These are phyloP conservation scores for Phytophthora pistaciae DNA, from an alignment of 352 stramenopile species.

Conservation along the genomic window DNA sequence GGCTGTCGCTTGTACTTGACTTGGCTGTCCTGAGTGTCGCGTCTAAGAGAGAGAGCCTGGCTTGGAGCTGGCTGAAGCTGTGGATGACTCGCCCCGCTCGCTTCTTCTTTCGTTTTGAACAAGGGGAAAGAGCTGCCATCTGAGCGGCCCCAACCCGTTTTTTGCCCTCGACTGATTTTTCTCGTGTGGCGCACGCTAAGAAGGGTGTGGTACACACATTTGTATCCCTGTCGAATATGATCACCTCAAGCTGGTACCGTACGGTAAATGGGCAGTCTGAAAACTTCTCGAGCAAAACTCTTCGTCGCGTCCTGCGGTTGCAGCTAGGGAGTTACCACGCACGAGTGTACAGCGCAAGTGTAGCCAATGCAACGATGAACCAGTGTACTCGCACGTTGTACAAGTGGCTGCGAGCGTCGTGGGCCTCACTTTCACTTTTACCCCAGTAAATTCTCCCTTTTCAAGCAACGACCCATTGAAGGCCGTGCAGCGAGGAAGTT, in stretches of 20 bases:
- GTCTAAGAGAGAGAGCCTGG: not conserved
- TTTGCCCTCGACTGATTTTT: constrained; percentile 26
- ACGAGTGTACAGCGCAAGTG: too few species aligned
- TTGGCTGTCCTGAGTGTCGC: not conserved
- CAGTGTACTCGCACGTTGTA: too few species aligned
- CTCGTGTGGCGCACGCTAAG: not conserved
- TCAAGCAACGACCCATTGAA: too few species aligned
- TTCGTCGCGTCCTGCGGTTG: too few species aligned
- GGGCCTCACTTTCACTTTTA: too few species aligned
- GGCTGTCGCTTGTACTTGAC: constrained; percentile 2
- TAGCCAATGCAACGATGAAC: too few species aligned
- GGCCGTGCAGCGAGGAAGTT: too few species aligned
- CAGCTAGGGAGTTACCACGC: too few species aligned
- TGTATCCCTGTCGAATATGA: not conserved
- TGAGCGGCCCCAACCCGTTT: constrained; percentile 3
- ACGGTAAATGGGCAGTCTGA: too few species aligned
- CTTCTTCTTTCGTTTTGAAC: constrained; percentile 36
- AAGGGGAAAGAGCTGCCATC: constrained; percentile 35
- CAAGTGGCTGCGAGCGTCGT: too few species aligned
- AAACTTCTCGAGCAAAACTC: too few species aligned
- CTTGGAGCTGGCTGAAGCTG: not conserved
- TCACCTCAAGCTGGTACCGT: not conserved
- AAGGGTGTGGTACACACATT: not conserved
- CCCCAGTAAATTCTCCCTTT: too few species aligned
- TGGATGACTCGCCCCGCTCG: constrained; percentile 30